These are phyloP conservation scores for Vigna hirtella DNA, from an alignment of 306 rosid species.

Conservation along the genomic window DNA sequence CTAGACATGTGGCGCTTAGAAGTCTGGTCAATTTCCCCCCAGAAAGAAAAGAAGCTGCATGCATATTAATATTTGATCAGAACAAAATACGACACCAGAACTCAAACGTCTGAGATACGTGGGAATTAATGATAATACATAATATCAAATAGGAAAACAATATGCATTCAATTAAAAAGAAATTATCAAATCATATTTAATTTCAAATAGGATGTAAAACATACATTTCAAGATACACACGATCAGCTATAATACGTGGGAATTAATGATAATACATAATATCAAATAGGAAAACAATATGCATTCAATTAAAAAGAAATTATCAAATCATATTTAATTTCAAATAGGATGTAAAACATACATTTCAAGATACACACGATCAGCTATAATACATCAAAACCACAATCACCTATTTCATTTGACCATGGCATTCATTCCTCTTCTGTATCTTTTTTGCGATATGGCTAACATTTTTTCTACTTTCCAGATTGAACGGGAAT, in stretches of 20 bases:
- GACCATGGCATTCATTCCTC: conserved; percentile 6
- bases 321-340: conserved; percentile 26
- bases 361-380: background rate
- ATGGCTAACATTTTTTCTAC: conserved; percentile 13
- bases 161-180: background rate
- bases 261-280: conserved; percentile 6
- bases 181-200: conserved; percentile 23
- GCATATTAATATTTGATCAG: conserved; percentile 38
- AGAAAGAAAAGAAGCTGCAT: conserved; percentile 87
- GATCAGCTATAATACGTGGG: background rate
- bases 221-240: background rate
- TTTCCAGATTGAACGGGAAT: conserved; percentile 31
- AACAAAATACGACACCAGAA: conserved; percentile 34
- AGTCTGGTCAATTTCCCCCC: conserved; percentile 93
- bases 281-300: conserved; percentile 5
- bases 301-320: conserved; percentile 2
- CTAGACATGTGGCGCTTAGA: conserved; percentile 88
- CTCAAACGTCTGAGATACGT: conserved; percentile 8
- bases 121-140: conserved; percentile 11
- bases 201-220: conserved; percentile 26
- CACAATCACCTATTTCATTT: conserved; percentile 27
- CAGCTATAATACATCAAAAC: conserved; percentile 26
- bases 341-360: conserved; percentile 22
- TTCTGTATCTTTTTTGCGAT: conserved; percentile 17
- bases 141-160: conserved; percentile 4